These are phyloP conservation scores for Penicillium turbatum DNA, from an alignment of 495 filamentous ascomycete species.

Conservation along the genomic window DNA sequence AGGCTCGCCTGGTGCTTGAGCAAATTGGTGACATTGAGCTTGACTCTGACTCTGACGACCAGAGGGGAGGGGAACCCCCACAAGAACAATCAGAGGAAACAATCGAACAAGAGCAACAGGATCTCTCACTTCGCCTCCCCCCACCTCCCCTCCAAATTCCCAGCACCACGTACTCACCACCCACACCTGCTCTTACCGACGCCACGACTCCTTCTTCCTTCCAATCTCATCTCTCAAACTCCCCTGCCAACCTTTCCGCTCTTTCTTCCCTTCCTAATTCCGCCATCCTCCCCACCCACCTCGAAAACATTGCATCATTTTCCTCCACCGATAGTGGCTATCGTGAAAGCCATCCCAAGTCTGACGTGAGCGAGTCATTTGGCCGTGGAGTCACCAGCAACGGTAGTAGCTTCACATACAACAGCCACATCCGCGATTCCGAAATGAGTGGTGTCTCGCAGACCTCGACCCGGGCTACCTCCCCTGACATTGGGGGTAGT, in stretches of 20 bases:
- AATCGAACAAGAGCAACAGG: slow-evolving; percentile 20
- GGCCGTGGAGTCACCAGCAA: slow-evolving; percentile 47
- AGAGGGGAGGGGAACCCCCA: slow-evolving; percentile 14
- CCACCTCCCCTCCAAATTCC: slow-evolving; percentile 42
- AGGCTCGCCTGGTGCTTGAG: slow-evolving; percentile 80
- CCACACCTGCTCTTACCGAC: slow-evolving; percentile 41
- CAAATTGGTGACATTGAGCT: slow-evolving; percentile 92
- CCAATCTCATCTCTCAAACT: slow-evolving; percentile 28
- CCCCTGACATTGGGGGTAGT: slow-evolving; percentile 60
- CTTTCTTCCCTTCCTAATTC: slow-evolving; percentile 30
- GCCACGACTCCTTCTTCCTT: slow-evolving; percentile 43
- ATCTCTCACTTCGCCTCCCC: slow-evolving; percentile 34
- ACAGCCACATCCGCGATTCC: slow-evolving; percentile 70
- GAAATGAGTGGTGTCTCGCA: slow-evolving; percentile 76
- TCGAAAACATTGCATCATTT: slow-evolving; percentile 32
- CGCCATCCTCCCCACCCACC: slow-evolving; percentile 35
- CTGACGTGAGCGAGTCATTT: slow-evolving; percentile 36
- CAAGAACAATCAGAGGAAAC: slow-evolving; percentile 21
- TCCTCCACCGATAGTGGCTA: slow-evolving; percentile 26
- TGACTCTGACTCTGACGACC: slow-evolving; percentile 55
- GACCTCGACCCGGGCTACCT: slow-evolving; percentile 84
- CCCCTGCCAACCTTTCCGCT: slow-evolving; percentile 17
- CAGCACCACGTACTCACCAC: slow-evolving; percentile 29
- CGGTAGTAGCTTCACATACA: slow-evolving; percentile 68
- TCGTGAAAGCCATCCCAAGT: slow-evolving; percentile 33